Evolutionary conservation across 192 early-diverging fungal genomes (phyloP), one percentile per base, ranked within the genome.

Genomic region (Cladochytrium replicatum): DNA sequence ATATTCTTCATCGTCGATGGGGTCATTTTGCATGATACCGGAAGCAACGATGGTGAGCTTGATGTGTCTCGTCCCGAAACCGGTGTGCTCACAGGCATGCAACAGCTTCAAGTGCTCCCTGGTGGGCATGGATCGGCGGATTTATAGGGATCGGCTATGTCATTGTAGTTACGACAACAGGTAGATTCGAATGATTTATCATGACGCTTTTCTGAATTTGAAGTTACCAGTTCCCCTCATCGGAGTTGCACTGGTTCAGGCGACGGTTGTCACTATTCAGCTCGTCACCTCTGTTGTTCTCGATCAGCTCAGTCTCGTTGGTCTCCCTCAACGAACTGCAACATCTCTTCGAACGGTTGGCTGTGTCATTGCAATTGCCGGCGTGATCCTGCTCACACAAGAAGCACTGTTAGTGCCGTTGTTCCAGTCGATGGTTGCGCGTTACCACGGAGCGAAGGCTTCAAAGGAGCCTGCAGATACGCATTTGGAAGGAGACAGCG

Each of bases 341-440:
- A 54, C 48, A 6, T 32, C 51, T 17, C 51, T 45, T 11, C 43
- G 58, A 11, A 54, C 54, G 0, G 24, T 60, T 6, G 58, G 58
- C 6, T 28, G 47, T 22, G 3, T 60, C 23, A 21, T 60, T 15
- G 32, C 50, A 3, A 31, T 46, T 2, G 3, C 41, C 1, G 58
- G 58, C 0, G 58, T 60, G 17, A 42, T 30, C 25, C 11, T 52
- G 29, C 38, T 58, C 4, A 43, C n/a, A n/a, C n/a, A n/a, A n/a
- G n/a, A n/a, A n/a, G n/a, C n/a, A n/a, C n/a, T n/a, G n/a, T n/a
- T n/a, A n/a, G n/a, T n/a, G n/a, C n/a, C n/a, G n/a, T n/a, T n/a
- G n/a, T n/a, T n/a, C n/a, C n/a, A n/a, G n/a, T n/a, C n/a, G n/a
- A n/a, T n/a, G n/a, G n/a, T n/a, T n/a, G n/a, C n/a, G n/a, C n/a